These are phyloP conservation scores for Fusarium domesticum DNA, from an alignment of 2,329 filamentous ascomycete genomes.

Conservation along the genomic window DNA sequence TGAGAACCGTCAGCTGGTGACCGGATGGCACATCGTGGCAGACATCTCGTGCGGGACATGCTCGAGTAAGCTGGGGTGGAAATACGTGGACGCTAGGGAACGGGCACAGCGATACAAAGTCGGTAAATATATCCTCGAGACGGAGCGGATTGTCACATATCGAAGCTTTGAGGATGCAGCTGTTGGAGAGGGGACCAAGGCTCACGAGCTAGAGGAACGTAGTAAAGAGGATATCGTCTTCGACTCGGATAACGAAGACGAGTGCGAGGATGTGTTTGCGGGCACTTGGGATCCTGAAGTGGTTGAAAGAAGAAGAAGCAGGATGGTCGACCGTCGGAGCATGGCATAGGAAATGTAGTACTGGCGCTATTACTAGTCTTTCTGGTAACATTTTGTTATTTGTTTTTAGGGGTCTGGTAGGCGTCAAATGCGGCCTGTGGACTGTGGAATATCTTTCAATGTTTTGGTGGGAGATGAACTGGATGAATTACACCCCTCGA, in stretches of 20 bases:
- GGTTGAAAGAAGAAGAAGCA: slow-evolving; percentile 46
- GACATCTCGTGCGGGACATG: slow-evolving; percentile 60
- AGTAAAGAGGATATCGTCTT: slow-evolving; percentile 45
- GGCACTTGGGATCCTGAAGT: slow-evolving; percentile 58
- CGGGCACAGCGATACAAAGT: slow-evolving; percentile 62
- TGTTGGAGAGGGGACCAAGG: slow-evolving; percentile 8
- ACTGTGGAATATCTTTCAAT: slow-evolving; percentile 9
- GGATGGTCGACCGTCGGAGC: slow-evolving; percentile 33
- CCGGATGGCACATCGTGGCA: slow-evolving; percentile 61
- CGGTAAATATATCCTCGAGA: slow-evolving; percentile 66
- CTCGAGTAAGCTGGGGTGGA: slow-evolving; percentile 60
- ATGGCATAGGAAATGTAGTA: slow-evolving; percentile 11
- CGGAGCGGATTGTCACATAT: slow-evolving; percentile 51
- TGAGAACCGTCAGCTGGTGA: slow-evolving; percentile 58
- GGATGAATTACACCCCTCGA: slow-evolving; percentile 14
- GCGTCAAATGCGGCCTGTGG: no score
- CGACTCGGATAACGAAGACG: slow-evolving; percentile 63
- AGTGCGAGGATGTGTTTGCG: slow-evolving; percentile 64
- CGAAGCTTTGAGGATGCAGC: slow-evolving; percentile 48
- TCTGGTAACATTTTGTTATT: slow-evolving; percentile 1
- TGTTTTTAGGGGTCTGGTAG: slow-evolving; percentile 5
- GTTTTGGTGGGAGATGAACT: slow-evolving; percentile 3
- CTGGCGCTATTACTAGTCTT: slow-evolving; percentile 9
- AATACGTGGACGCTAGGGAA: slow-evolving; percentile 63
- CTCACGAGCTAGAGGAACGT: slow-evolving; percentile 8